A percentile compares a stretch with the other conserved stretches of the same genome.
phyloP scores from a whole-genome alignment of 2,329 filamentous ascomycete genomes.

The Sarocladium oryzae region DNA sequence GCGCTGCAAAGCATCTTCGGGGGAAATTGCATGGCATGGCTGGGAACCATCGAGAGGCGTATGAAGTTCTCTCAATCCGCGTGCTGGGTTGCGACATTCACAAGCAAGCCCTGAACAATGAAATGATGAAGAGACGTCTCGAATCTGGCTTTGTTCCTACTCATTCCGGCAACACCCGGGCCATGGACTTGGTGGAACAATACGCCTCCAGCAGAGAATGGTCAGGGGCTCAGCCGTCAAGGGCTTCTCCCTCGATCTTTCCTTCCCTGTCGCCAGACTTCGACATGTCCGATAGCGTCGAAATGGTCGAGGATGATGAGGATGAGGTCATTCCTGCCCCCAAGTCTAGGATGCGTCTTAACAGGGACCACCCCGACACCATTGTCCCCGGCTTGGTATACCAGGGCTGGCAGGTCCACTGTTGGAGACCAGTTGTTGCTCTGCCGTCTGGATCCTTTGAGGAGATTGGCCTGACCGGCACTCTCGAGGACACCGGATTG shows the following conservation, averaged over 20 bases:
- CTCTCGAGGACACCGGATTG: neutral
- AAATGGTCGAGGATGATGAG: too few relatives aligned
- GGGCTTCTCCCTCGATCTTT: too few relatives aligned
- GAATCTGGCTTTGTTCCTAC: neutral
- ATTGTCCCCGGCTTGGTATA: neutral
- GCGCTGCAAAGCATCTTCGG: neutral
- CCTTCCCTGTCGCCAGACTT: too few relatives aligned
- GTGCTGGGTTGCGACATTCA: neutral
- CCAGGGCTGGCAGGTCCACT: neutral
- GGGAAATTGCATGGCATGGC: neutral
- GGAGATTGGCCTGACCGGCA: neutral
- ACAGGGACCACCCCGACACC: neutral
- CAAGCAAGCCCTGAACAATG: neutral
- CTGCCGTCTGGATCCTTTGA: neutral
- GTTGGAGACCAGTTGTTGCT: slow-evolving; percentile 2
- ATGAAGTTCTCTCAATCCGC: neutral
- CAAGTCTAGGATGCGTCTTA: neutral
- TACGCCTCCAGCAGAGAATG: neutral
- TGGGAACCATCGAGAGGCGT: neutral
- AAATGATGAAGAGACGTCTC: neutral
- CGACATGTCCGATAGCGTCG: neutral
- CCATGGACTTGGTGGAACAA: neutral
- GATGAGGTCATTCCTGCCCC: neutral
- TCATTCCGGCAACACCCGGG: neutral
- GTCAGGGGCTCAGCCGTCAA: too few relatives aligned